Evolutionary conservation across 345 rosid genomes (phyloP).

Genomic region (Salix dunnii): DNA sequence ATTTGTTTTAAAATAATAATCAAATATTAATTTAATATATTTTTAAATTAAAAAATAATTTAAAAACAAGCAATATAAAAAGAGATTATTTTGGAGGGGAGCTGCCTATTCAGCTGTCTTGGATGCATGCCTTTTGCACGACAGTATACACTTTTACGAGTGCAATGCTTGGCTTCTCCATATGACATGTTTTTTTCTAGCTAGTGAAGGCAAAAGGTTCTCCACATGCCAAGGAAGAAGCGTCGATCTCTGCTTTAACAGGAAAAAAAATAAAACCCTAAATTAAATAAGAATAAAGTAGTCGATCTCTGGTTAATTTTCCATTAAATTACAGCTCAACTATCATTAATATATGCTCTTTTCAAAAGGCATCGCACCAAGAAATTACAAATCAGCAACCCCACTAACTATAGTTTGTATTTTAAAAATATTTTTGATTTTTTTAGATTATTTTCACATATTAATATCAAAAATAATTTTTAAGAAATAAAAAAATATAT

Average conservation of each 20-base stretch:
- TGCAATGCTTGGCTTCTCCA: neutral
- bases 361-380: neutral
- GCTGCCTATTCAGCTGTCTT: neutral
- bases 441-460: too few relatives aligned
- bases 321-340: too few relatives aligned
- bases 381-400: neutral
- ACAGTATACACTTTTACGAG: neutral
- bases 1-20: too few relatives aligned
- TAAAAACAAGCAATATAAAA: neutral
- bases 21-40: too few relatives aligned
- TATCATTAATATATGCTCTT: too few relatives aligned
- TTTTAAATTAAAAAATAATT: too few relatives aligned
- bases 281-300: too few relatives aligned
- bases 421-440: too few relatives aligned
- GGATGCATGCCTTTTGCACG: slow-evolving; percentile 26
- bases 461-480: too few relatives aligned
- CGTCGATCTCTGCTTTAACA: neutral
- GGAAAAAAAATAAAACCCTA: too few relatives aligned
- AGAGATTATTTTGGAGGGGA: neutral
- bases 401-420: neutral
- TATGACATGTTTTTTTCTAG: neutral
- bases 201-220: neutral
- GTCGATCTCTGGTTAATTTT: too few relatives aligned
- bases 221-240: neutral
- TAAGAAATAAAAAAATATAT: too few relatives aligned